These are phyloP conservation scores for Lepidium campestre DNA, from an alignment of 441 rosid genomes.

Conservation along the genomic window DNA sequence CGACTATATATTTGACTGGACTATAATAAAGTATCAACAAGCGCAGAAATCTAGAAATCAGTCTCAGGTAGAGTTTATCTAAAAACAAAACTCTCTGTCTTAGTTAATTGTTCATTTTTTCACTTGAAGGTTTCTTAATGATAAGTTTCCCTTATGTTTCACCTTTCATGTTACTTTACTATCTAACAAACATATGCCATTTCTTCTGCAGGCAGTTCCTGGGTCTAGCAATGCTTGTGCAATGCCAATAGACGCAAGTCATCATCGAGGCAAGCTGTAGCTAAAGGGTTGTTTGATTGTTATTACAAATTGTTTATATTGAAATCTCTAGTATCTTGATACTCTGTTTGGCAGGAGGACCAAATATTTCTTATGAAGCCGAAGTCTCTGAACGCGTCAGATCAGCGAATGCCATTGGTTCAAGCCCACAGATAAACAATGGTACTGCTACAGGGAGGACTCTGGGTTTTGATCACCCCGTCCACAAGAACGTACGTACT, in stretches of 20 bases:
- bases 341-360: slow-evolving; percentile 46
- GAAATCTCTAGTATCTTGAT: background rate
- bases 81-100: slow-evolving; percentile 14
- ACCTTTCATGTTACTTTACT: background rate
- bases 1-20: slow-evolving; percentile 88
- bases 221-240: slow-evolving; percentile 65
- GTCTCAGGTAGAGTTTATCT: slow-evolving; percentile 40
- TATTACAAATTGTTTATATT: background rate
- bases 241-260: slow-evolving; percentile 43
- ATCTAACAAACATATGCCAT: slow-evolving; percentile 4
- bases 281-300: background rate
- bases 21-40: slow-evolving; percentile 83
- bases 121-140: background rate
- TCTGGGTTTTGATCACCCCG: slow-evolving; percentile 39
- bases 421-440: slow-evolving; percentile 58
- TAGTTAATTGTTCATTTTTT: background rate
- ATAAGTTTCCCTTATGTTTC: background rate
- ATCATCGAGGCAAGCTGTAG: slow-evolving; percentile 63
- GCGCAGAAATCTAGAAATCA: slow-evolving; percentile 57
- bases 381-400: slow-evolving; percentile 46
- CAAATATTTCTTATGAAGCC: slow-evolving; percentile 43
- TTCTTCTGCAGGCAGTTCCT: slow-evolving; percentile 50
- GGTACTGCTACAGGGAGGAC: slow-evolving; percentile 55
- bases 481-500: slow-evolving; percentile 64
- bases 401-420: slow-evolving; percentile 43